These are phyloP conservation scores for Pinus albicaulis DNA, from an alignment of 75 land plant species.

Conservation along the genomic window DNA sequence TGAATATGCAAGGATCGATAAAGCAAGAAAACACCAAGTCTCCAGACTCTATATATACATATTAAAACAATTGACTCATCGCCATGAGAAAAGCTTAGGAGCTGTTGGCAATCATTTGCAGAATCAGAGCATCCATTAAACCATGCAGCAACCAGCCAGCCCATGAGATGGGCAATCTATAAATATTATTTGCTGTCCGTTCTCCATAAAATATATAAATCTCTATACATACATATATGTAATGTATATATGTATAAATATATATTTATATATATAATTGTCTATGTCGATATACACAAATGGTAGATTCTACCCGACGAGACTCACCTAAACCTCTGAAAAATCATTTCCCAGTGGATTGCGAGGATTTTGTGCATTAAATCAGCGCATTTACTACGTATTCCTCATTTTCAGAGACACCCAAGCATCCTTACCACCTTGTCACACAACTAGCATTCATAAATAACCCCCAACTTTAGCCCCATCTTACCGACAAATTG, in stretches of 20 bases:
- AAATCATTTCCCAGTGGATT: neutral
- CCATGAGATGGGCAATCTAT: too few species aligned
- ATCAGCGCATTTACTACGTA: neutral
- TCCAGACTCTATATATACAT: neutral
- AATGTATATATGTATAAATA: neutral
- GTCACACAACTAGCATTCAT: neutral
- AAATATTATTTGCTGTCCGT: neutral
- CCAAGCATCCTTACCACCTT: neutral
- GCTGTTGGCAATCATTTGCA: neutral
- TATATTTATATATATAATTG: neutral
- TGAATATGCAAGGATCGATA: neutral
- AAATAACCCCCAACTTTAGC: neutral
- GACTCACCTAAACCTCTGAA: slow-evolving; percentile 1
- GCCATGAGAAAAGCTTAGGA: too few species aligned
- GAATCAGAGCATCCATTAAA: too few species aligned
- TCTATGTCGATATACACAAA: too few species aligned
- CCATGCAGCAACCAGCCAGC: too few species aligned
- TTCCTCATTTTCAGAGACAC: neutral
- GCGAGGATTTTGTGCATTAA: neutral
- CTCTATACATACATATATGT: neutral
- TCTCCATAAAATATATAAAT: neutral
- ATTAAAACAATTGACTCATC: neutral
- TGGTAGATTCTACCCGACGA: too few species aligned
- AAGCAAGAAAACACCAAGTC: neutral
- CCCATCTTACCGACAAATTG: neutral